A percentile compares a stretch with the other conserved stretches of the same genome.
Evolutionary conservation across 2,329 filamentous ascomycete species (phyloP).

Genomic region (Lachnellula hyalina): DNA sequence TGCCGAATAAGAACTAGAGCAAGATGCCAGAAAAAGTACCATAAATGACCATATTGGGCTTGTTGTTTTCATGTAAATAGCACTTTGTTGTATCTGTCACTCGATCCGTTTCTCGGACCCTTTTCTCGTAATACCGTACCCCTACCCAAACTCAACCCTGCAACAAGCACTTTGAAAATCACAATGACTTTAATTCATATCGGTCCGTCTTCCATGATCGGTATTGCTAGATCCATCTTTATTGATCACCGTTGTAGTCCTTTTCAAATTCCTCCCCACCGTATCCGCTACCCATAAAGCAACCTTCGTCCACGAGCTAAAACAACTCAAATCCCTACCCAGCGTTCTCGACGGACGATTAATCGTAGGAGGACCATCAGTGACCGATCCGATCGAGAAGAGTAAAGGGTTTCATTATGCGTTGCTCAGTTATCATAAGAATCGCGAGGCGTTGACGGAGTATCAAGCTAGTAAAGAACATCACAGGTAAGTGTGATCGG

Average conservation of each 20-base stretch:
- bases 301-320: constrained; percentile 12
- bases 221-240: neutral
- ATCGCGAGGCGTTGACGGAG: constrained; percentile 13
- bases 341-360: constrained; percentile 17
- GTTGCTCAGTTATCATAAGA: constrained; percentile 20
- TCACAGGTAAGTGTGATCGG: constrained; percentile 7
- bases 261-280: constrained; percentile 18
- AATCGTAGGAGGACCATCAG: constrained; percentile 19
- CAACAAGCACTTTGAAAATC: neutral
- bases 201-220: constrained; percentile 4
- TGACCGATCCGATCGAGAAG: constrained; percentile 15
- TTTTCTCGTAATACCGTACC: neutral
- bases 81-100: no score
- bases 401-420: constrained; percentile 20
- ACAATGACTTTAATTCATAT: constrained; percentile 23
- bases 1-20: no score
- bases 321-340: constrained; percentile 14
- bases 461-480: constrained; percentile 22
- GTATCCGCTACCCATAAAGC: constrained; percentile 12
- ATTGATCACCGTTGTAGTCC: constrained; percentile 5
- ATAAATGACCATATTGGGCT: no score
- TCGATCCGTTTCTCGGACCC: no score
- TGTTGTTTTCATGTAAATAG: no score
- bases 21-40: no score
- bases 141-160: neutral